Conservation (phyloP, 257 asterid genomes). For the Paulownia fortunei region DNA sequence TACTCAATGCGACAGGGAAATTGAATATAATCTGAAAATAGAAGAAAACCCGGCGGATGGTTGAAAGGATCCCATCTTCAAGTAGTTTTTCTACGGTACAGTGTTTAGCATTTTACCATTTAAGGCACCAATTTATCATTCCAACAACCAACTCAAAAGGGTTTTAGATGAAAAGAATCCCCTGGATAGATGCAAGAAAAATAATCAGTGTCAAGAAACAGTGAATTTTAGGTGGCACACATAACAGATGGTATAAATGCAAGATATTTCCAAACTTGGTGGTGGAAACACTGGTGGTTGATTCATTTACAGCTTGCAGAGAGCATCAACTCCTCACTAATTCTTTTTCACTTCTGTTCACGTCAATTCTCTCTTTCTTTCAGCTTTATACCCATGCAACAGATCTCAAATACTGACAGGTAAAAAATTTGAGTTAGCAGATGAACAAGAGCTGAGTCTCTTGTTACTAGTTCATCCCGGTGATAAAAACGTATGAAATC, state of each 20-base stretch:
- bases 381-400: conserved; percentile 15
- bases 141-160: conserved; percentile 36
- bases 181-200: conserved; percentile 24
- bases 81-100: background rate
- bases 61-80: conserved; percentile 22
- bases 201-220: conserved; percentile 30
- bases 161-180: conserved; percentile 19
- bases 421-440: conserved; percentile 22
- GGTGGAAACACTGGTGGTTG: conserved; percentile 37
- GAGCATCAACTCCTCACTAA: conserved; percentile 32
- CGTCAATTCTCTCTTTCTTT: background rate
- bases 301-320: conserved; percentile 51
- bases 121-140: conserved; percentile 41
- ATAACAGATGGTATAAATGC: conserved; percentile 36
- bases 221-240: conserved; percentile 31
- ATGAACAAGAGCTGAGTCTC: background rate
- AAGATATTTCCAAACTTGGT: conserved; percentile 27
- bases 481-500: background rate
- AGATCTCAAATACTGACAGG: conserved; percentile 5
- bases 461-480: background rate
- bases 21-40: conserved; percentile 5
- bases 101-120: conserved; percentile 39
- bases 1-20: conserved; percentile 14
- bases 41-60: background rate
- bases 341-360: conserved; percentile 25